phyloP scores from a whole-genome alignment of 2,329 filamentous ascomycete species.

The Anthostomella pinea region DNA sequence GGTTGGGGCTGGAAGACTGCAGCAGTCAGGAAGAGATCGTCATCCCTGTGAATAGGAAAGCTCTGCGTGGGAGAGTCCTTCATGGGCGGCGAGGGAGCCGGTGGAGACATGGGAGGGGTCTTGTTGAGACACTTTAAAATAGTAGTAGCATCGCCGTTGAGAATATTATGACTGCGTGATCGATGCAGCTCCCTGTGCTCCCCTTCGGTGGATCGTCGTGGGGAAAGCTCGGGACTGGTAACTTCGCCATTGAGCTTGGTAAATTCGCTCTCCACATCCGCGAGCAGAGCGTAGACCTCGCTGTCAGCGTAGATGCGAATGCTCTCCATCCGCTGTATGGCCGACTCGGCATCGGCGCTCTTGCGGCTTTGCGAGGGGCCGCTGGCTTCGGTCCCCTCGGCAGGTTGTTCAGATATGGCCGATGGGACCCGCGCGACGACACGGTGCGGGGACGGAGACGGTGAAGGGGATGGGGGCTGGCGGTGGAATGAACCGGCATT shows the following conservation, averaged over 20 bases:
- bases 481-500: conserved; percentile 26
- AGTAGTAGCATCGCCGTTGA: conserved; percentile 36
- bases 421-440: conserved; percentile 54
- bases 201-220: conserved; percentile 27
- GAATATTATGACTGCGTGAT: conserved; percentile 49
- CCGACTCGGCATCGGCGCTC: conserved; percentile 25
- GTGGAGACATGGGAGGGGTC: conserved; percentile 31
- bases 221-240: conserved; percentile 17
- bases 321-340: conserved; percentile 49
- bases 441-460: conserved; percentile 49
- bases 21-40: conserved; percentile 45
- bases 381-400: conserved; percentile 43
- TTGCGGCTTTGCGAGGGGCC: conserved; percentile 16
- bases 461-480: conserved; percentile 31
- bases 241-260: conserved; percentile 40
- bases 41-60: too few species aligned
- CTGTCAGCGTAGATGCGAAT: conserved; percentile 67
- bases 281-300: conserved; percentile 64
- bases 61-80: conserved; percentile 32
- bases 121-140: conserved; percentile 21
- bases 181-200: conserved; percentile 44
- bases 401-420: conserved; percentile 52
- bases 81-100: conserved; percentile 34
- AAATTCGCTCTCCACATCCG: conserved; percentile 64
- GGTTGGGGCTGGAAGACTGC: conserved; percentile 46